These are phyloP conservation scores for Colletotrichum sansevieriae DNA, from an alignment of 2,329 filamentous ascomycete genomes.

Conservation along the genomic window DNA sequence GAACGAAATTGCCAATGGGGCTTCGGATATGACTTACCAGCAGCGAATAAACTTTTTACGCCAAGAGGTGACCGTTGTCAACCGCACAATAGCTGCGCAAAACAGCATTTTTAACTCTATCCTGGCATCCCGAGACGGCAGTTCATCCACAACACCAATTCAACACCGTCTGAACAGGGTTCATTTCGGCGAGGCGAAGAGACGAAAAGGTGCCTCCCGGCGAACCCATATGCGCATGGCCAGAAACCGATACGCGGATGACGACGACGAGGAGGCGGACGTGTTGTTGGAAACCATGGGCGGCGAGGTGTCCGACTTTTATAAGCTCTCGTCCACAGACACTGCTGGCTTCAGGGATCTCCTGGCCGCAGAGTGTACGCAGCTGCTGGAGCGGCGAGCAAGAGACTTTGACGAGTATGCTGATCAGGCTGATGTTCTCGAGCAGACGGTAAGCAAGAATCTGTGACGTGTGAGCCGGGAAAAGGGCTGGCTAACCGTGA, in stretches of 20 bases:
- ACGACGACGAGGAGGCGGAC: constrained; percentile 21
- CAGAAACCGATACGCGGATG: constrained; percentile 23
- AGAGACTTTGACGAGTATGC: constrained; percentile 49
- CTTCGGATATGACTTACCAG: constrained; percentile 57
- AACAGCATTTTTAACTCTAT: constrained; percentile 48
- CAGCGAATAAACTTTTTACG: constrained; percentile 56
- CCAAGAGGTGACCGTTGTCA: constrained; percentile 57
- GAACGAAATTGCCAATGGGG: constrained; percentile 55
- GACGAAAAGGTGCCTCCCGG: constrained; percentile 3
- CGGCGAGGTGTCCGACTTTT: constrained; percentile 40
- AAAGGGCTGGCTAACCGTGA: background rate
- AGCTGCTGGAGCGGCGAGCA: constrained; percentile 52
- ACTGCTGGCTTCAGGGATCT: constrained; percentile 46
- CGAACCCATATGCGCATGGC: constrained; percentile 32
- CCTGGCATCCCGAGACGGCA: constrained; percentile 18
- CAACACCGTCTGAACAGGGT: constrained; percentile 42
- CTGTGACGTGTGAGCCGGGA: background rate
- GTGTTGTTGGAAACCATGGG: constrained; percentile 24
- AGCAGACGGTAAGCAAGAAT: constrained; percentile 45
- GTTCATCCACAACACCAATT: constrained; percentile 16
- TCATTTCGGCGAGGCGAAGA: constrained; percentile 36
- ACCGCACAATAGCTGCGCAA: constrained; percentile 52
- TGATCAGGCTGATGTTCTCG: constrained; percentile 45
- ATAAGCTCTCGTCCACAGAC: constrained; percentile 40
- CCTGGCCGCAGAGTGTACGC: constrained; percentile 54